A percentile compares a stretch with the other conserved stretches of the same genome.
phyloP scores from a whole-genome alignment of 2,329 filamentous ascomycete genomes.

The Hypoxylon sp. region DNA sequence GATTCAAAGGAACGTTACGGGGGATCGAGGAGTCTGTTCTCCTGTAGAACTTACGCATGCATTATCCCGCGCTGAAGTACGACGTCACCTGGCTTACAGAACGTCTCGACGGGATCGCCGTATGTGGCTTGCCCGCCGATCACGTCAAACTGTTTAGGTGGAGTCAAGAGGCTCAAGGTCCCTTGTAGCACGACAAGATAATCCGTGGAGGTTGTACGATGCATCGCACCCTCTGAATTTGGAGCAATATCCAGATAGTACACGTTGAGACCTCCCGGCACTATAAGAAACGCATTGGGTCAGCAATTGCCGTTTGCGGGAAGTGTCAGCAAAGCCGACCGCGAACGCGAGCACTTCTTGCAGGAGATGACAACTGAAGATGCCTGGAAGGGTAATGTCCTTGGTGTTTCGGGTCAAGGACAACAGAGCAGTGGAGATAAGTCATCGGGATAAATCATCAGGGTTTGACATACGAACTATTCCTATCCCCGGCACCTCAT shows the following conservation, averaged over 20 bases:
- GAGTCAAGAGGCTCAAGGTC: conserved; percentile 50
- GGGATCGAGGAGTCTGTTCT: not conserved
- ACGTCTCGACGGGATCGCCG: conserved; percentile 46
- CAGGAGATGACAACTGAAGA: conserved; percentile 5
- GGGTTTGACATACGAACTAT: conserved; percentile 44
- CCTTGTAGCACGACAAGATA: conserved; percentile 51
- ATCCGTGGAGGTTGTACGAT: conserved; percentile 53
- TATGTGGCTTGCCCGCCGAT: conserved; percentile 49
- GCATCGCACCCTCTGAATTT: conserved; percentile 49
- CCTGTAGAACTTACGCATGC: conserved; percentile 51
- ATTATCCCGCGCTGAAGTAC: conserved; percentile 52
- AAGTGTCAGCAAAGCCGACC: conserved; percentile 24
- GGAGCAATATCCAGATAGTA: conserved; percentile 52
- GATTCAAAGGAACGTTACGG: not conserved
- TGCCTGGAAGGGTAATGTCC: conserved; percentile 9
- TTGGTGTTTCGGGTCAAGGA: not conserved
- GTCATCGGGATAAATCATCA: not conserved
- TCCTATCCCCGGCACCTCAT: conserved; percentile 50
- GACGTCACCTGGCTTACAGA: conserved; percentile 50
- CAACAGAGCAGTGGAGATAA: conserved; percentile 4
- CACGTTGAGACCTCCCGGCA: conserved; percentile 52
- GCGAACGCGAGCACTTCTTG: conserved; percentile 1
- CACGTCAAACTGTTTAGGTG: conserved; percentile 44
- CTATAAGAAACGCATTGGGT: conserved; percentile 27
- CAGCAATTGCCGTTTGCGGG: conserved; percentile 28